Evolutionary conservation across 192 early-diverging fungal genomes (phyloP), one percentile per base, ranked within the genome.

Genomic region (Lobosporangium transversale): DNA sequence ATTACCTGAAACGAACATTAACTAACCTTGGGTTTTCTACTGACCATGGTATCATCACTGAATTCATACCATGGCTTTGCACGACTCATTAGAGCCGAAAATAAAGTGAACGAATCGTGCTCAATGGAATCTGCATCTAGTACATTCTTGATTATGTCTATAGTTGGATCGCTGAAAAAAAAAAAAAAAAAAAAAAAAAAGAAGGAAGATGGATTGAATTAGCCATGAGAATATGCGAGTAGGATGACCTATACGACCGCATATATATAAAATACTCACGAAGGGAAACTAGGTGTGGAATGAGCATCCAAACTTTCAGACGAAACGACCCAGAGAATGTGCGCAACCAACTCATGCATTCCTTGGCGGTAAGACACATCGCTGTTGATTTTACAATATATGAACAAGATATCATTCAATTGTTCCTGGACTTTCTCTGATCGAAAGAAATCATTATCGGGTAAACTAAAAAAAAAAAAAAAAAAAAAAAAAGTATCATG

Each of bases 271-370:
- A n/a, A 12, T 18, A 48, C 70, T 69, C 79, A 85, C 81, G 74
- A 65, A 2, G 55, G 30, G 10, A 23, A 36, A 15, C 58, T 44
- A 31, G 42, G 64, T 17, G 62, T 53, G 11, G 53, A 21, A 47
- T 37, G 37, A 30, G 58, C 49, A 57, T 83, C 84, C 17, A 88
- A 29, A 58, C 84, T 81, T 57, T 98, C 97, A 7, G 70, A 45
- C 24, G 94, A 85, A 21, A 98, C 88, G 0, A 91, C 89, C 80
- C 89, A 79, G 18, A 94, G 87, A 20, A 97, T 80, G 21, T 94
- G 92, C 0, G 94, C 97, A 15, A 95, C 73, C 26, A 99, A 64
- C 76, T 99, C 97, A 68, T 99, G 97, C 97, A 99, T 99, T 29
- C 97, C 97, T 74, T 99, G 97, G 40, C 97, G 88, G 80, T 99